A percentile compares a stretch with the other conserved stretches of the same genome.
These are phyloP conservation scores for Geotrichum australiense DNA, from an alignment of 1,139 yeast genomes.

Conservation along the genomic window DNA sequence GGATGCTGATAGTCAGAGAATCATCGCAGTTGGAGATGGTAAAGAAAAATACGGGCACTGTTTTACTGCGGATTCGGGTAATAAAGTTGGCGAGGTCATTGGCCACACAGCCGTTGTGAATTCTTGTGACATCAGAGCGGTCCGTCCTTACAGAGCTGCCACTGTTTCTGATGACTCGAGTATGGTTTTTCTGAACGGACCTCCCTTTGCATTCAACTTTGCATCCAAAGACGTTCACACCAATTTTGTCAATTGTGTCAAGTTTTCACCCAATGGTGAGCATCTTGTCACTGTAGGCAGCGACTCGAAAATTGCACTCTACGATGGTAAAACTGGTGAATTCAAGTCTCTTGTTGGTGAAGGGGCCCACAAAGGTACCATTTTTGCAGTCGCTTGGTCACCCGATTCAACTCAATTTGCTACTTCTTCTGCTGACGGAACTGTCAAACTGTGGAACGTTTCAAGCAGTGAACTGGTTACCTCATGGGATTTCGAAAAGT, in stretches of 20 bases:
- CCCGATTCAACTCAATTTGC: slow-evolving; percentile 50
- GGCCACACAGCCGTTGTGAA: slow-evolving; percentile 87
- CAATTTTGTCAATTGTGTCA: slow-evolving; percentile 73
- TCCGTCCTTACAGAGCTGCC: slow-evolving; percentile 88
- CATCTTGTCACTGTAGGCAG: slow-evolving; percentile 78
- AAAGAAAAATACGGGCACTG: slow-evolving; percentile 89
- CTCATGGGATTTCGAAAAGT: slow-evolving; percentile 29
- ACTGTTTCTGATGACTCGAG: slow-evolving; percentile 88
- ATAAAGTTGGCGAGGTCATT: slow-evolving; percentile 88
- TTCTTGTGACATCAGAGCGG: slow-evolving; percentile 79
- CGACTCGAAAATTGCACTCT: slow-evolving; percentile 68
- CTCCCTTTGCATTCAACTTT: slow-evolving; percentile 81
- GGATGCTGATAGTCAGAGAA: slow-evolving; percentile 82
- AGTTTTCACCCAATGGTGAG: slow-evolving; percentile 66
- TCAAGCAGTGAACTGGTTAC: slow-evolving; percentile 26
- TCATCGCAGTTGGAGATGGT: slow-evolving; percentile 95
- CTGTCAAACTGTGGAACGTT: slow-evolving; percentile 59
- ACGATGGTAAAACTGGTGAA: slow-evolving; percentile 87
- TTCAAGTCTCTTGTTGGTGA: slow-evolving; percentile 44
- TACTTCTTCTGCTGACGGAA: slow-evolving; percentile 79
- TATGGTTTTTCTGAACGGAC: slow-evolving; percentile 80
- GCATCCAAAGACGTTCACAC: slow-evolving; percentile 69
- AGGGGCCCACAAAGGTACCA: slow-evolving; percentile 62
- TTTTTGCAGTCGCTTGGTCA: slow-evolving; percentile 71
- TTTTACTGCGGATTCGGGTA: slow-evolving; percentile 90